phyloP scores from a whole-genome alignment of 179 eudicot genomes.

The Beta corolliflora region DNA sequence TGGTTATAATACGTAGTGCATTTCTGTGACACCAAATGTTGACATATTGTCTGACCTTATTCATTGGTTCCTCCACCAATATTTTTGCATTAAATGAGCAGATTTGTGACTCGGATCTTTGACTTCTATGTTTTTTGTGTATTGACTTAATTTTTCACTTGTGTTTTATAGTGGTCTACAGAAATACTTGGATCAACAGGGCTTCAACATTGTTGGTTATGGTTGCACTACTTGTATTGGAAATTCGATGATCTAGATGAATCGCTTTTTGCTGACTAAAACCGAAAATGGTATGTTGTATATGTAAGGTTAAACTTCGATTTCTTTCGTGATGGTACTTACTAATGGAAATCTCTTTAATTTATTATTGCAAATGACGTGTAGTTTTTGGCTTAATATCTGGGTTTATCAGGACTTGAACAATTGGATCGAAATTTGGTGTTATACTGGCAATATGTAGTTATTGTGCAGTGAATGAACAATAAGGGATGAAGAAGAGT shows the following conservation, averaged over 20 bases:
- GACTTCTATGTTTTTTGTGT: not conserved
- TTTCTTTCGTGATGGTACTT: slow-evolving; percentile 2
- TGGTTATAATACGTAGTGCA: not conserved
- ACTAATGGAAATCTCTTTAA: not conserved
- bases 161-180: slow-evolving; percentile 70
- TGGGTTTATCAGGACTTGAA: not conserved
- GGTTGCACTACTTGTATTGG: slow-evolving; percentile 99
- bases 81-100: not conserved
- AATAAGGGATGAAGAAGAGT: no score
- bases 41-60: not conserved
- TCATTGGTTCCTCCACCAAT: not conserved
- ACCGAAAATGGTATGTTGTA: slow-evolving; percentile 67
- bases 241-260: slow-evolving; percentile 97
- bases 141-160: not conserved
- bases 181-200: slow-evolving; percentile 86
- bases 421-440: not conserved
- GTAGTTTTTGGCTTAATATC: not conserved
- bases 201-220: slow-evolving; percentile 87
- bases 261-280: slow-evolving; percentile 76
- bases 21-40: not conserved
- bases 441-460: not conserved
- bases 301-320: not conserved
- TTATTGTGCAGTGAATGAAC: not conserved
- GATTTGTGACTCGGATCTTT: not conserved
- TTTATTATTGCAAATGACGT: not conserved